Base-by-base conservation (phyloP, 2,329 filamentous ascomycete genomes). In the Septoria petroselini region DNA sequence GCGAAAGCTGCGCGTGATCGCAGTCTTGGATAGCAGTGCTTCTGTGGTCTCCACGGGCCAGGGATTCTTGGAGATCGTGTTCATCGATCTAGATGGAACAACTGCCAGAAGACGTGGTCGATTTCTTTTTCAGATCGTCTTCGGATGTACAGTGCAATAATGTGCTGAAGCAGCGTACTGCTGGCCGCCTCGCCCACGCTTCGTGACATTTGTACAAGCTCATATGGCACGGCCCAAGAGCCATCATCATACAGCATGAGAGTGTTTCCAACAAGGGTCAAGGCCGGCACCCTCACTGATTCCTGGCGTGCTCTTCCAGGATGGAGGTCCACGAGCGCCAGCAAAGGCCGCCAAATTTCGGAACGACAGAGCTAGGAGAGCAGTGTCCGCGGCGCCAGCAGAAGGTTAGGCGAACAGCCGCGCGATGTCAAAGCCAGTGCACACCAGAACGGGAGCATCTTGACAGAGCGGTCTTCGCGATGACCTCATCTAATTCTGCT, bases 71-170 rank as follows among this genome's bases (percentile, higher is more conserved):
- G n/a, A 25, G 6, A 15, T 6, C 27, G 18, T 42, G 31, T 48
- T 52, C 54, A 57, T 44, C 54, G 41, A 29, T 57, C 54, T 3
- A 52, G 48, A 30, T 55, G 52, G 19, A 57, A 57, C 7, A 55
- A 30, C 23, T 52, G 48, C 54, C 54, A 57, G 40, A 57, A 57
- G 1, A 57, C 18, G 3, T n/a, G n/a, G n/a, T 18, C n/a, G 6
- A 50, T 45, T 5, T 52, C 41, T 35, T 21, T 39, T 27, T 52
- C 41, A 2, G 40, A 46, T 18, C 30, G 40, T 17, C 30, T 48
- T 3, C 43, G 48, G 30, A 25, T 57, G 54, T 4, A 55, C 18
- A 17, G 18, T 48, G 40, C 7, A 44, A 7, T 50, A 50, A 25
- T 44, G 48, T 1, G 48, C 23, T 55, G 52, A 19, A 55, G 33